phyloP scores from a whole-genome alignment of 108 stramenopile genomes.

The Cyclostephanos tholiformis region DNA sequence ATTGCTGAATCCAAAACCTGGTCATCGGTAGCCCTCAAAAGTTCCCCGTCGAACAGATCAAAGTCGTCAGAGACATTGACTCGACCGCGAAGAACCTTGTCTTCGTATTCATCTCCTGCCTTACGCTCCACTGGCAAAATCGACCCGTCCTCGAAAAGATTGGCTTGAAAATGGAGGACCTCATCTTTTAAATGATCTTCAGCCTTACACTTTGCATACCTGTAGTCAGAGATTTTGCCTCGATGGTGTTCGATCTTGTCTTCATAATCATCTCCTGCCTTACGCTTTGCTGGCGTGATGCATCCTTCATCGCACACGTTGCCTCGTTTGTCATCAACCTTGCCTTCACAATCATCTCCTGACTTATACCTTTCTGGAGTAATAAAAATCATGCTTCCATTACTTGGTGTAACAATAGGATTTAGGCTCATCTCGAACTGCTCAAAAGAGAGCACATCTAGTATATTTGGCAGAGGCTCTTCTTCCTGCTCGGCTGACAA shows the following conservation, averaged over 20 bases:
- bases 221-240: background rate
- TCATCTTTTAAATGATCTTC: conserved; percentile 1
- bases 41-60: conserved; percentile 39
- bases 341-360: no score
- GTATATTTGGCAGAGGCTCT: background rate
- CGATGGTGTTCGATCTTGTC: background rate
- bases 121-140: background rate
- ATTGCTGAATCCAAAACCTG: conserved; percentile 20
- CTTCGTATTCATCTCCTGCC: conserved; percentile 18
- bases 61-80: conserved; percentile 30
- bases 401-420: conserved; percentile 8
- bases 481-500: no score
- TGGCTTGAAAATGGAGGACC: background rate
- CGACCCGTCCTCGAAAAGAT: no score
- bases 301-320: no score
- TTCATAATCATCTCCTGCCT: background rate
- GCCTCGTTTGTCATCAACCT: no score
- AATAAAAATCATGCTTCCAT: background rate
- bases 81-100: conserved; percentile 6
- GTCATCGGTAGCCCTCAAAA: conserved; percentile 21
- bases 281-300: background rate
- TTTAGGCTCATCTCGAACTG: background rate
- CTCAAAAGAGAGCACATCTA: conserved; percentile 6
- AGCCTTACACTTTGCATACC: background rate
- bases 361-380: no score